Conservation (phyloP, 208 protist species). For the Zelonia costaricensis region DNA sequence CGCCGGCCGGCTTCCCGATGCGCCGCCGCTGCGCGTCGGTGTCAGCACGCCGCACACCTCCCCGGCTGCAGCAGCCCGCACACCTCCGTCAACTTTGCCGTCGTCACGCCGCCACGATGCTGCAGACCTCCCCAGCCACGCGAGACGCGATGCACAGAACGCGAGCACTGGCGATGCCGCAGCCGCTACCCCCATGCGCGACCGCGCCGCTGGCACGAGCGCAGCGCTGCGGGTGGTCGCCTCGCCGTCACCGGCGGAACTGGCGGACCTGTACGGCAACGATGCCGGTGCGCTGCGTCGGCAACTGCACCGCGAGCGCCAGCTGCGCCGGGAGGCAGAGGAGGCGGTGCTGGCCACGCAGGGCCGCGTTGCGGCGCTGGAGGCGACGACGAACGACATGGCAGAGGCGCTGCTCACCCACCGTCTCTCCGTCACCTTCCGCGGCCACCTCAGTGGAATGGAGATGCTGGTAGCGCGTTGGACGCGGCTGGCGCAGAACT, state of each 20-base stretch:
- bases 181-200: no score
- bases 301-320: conserved; percentile 8
- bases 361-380: conserved; percentile 32
- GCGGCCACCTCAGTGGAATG: conserved; percentile 35
- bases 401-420: conserved; percentile 41
- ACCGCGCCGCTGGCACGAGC: no score
- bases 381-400: conserved; percentile 56
- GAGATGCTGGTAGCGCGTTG: conserved; percentile 33
- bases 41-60: no score
- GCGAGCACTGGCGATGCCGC: no score
- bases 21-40: conserved; percentile 1
- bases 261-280: neutral
- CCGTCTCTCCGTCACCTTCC: conserved; percentile 33
- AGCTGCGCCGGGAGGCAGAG: conserved; percentile 21
- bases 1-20: neutral
- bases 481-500: conserved; percentile 25
- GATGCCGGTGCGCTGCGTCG: neutral
- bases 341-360: conserved; percentile 33
- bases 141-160: no score
- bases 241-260: no score
- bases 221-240: no score
- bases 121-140: no score
- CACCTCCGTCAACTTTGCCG: no score
- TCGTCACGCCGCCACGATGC: no score
- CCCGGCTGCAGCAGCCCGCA: no score